phyloP scores from a whole-genome alignment of 345 rosid genomes.

The Cardiospermum halicacabum region DNA sequence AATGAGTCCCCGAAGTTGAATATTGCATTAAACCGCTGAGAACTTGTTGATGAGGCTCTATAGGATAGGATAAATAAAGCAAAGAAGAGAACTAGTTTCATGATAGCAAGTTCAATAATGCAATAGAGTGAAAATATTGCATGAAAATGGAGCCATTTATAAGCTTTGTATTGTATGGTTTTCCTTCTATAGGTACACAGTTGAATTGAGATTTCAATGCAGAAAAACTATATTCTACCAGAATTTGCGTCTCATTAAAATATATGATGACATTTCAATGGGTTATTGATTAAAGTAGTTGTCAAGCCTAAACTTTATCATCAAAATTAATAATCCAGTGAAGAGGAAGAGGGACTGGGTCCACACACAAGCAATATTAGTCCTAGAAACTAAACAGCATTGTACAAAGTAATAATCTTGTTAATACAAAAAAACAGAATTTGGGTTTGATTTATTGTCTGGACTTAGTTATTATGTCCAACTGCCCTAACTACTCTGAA shows the following conservation, averaged over 20 bases:
- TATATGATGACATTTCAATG: not conserved
- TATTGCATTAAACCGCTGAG: conserved; percentile 45
- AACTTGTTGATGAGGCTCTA: conserved; percentile 19
- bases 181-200: too few relatives aligned
- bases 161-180: not conserved
- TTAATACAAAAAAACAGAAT: too few relatives aligned
- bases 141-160: not conserved
- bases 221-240: not conserved
- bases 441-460: not conserved
- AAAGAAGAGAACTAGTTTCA: conserved; percentile 1
- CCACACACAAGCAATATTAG: too few relatives aligned
- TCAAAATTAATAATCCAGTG: not conserved
- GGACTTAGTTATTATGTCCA: not conserved
- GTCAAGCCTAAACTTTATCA: not conserved
- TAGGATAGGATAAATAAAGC: conserved; percentile 2
- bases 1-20: conserved; percentile 81
- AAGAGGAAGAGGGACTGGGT: too few relatives aligned
- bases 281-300: not conserved
- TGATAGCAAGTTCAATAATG: not conserved
- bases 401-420: not conserved
- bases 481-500: not conserved
- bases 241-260: conserved; percentile 2
- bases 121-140: not conserved
- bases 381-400: too few relatives aligned
- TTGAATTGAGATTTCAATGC: conserved; percentile 3